These are phyloP conservation scores for Kwoniella europaea DNA, from an alignment of 768 basidiomycete genomes.

Conservation along the genomic window DNA sequence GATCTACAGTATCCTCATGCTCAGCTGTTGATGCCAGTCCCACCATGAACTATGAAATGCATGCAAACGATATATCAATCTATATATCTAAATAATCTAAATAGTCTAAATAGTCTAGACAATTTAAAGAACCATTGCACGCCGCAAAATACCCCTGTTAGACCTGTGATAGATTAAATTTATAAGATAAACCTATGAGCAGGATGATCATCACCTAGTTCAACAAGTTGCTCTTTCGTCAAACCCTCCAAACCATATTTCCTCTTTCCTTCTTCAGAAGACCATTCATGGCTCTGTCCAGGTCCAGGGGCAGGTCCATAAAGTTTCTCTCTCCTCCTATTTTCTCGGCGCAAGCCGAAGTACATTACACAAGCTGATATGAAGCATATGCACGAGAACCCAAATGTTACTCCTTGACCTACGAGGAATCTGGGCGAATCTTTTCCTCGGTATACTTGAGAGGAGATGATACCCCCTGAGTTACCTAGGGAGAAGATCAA, in stretches of 20 bases:
- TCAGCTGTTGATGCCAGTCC: too few relatives aligned
- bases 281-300: constrained; percentile 25
- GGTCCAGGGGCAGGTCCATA: constrained; percentile 43
- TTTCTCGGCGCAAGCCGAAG: constrained; percentile 52
- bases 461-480: constrained; percentile 56
- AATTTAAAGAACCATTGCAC: too few relatives aligned
- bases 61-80: too few relatives aligned
- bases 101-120: too few relatives aligned
- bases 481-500: constrained; percentile 56
- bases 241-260: constrained; percentile 36
- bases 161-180: not conserved
- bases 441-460: constrained; percentile 52
- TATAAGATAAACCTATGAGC: constrained; percentile 43
- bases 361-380: constrained; percentile 46
- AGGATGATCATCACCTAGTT: constrained; percentile 47
- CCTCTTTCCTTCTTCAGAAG: constrained; percentile 33
- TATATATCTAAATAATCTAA: too few relatives aligned
- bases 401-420: constrained; percentile 57
- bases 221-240: constrained; percentile 38
- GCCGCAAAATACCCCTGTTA: not conserved
- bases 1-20: too few relatives aligned
- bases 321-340: constrained; percentile 51
- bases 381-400: constrained; percentile 48
- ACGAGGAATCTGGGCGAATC: constrained; percentile 50
- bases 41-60: too few relatives aligned